Evolutionary conservation across 371 early-diverging fungal species (phyloP).

Genomic region (Circinella minor): DNA sequence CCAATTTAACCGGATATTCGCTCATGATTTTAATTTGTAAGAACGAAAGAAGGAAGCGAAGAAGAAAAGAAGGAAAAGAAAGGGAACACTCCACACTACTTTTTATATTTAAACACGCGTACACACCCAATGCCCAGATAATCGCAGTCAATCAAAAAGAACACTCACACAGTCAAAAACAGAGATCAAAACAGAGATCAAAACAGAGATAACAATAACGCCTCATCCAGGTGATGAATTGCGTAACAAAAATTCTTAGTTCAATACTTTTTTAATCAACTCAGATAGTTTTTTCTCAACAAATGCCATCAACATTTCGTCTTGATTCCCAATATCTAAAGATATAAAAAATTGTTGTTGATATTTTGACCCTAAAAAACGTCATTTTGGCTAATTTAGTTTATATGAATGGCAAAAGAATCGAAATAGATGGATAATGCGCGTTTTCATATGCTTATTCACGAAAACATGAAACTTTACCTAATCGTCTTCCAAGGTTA

Average conservation of each 20-base stretch:
- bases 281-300: slow-evolving; percentile 51
- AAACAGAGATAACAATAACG: not conserved
- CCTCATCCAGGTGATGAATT: not conserved
- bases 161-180: no score
- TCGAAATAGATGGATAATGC: no score
- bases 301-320: slow-evolving; percentile 49
- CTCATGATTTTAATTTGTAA: slow-evolving; percentile 3
- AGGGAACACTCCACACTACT: not conserved
- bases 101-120: no score
- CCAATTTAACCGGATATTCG: slow-evolving; percentile 21
- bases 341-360: slow-evolving; percentile 50
- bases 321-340: slow-evolving; percentile 36
- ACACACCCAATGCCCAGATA: no score
- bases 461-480: slow-evolving; percentile 22
- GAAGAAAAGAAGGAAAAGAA: not conserved
- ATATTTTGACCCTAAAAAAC: slow-evolving; percentile 37
- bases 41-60: not conserved
- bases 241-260: slow-evolving; percentile 12
- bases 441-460: no score
- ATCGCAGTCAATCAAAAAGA: no score
- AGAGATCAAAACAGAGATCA: no score
- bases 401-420: no score
- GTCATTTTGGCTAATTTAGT: not conserved
- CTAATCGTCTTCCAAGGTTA: slow-evolving; percentile 46
- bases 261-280: slow-evolving; percentile 34